A percentile compares a stretch with the other conserved stretches of the same genome.
phyloP scores from a whole-genome alignment of 306 rosid species.

The Cucurbita ficifolia region DNA sequence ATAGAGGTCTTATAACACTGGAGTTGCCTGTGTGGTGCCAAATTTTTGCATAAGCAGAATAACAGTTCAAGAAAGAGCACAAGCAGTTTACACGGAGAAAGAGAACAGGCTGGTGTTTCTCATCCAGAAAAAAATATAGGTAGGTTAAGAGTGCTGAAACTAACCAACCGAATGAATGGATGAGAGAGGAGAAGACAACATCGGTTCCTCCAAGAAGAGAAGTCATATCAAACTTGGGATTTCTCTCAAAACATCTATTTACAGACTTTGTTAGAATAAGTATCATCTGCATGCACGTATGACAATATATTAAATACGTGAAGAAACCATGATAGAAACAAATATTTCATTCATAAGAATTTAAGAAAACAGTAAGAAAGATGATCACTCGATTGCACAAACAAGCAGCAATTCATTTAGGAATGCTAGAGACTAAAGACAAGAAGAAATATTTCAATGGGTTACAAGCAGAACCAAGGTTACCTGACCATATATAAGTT shows the following conservation, averaged over 20 bases:
- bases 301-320: constrained; percentile 10
- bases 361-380: background rate
- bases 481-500: constrained; percentile 88
- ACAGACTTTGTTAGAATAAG: constrained; percentile 86
- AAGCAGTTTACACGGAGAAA: background rate
- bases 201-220: constrained; percentile 98
- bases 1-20: background rate
- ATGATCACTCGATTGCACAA: background rate
- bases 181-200: constrained; percentile 81
- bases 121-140: constrained; percentile 4
- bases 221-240: constrained; percentile 95
- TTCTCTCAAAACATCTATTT: constrained; percentile 89
- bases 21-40: background rate
- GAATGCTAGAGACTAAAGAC: constrained; percentile 4
- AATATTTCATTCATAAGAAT: background rate
- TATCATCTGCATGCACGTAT: constrained; percentile 62
- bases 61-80: background rate
- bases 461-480: constrained; percentile 11
- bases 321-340: background rate
- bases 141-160: constrained; percentile 40
- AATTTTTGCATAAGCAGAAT: background rate
- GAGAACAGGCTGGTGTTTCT: background rate
- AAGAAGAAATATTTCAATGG: background rate
- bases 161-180: constrained; percentile 82
- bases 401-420: constrained; percentile 5